These are phyloP conservation scores for Pestalotiopsis fici DNA, from an alignment of 2,329 filamentous ascomycete genomes.

Conservation along the genomic window DNA sequence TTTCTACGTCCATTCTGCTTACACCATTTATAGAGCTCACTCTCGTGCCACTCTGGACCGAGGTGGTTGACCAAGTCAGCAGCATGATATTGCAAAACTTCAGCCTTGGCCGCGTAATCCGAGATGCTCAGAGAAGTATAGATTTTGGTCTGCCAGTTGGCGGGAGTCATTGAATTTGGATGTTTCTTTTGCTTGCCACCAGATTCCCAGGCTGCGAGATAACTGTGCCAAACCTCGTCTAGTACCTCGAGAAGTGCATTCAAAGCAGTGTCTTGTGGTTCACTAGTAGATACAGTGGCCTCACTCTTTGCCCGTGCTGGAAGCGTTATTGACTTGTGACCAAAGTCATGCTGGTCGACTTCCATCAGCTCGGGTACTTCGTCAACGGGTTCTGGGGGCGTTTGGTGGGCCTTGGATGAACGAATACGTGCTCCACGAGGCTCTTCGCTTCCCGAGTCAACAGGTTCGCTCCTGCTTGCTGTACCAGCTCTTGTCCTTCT, in stretches of 20 bases:
- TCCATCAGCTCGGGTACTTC: constrained; percentile 1
- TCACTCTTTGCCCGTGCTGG: constrained; percentile 1
- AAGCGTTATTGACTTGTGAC: background rate
- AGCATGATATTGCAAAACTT: constrained; percentile 47
- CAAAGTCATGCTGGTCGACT: constrained; percentile 11
- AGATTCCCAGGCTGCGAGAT: constrained; percentile 24
- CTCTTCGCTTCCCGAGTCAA: constrained; percentile 8
- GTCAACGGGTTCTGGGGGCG: background rate
- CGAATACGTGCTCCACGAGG: constrained; percentile 4
- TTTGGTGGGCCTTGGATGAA: background rate
- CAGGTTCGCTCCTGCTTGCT: background rate
- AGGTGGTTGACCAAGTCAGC: constrained; percentile 32
- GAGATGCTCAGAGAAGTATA: constrained; percentile 43
- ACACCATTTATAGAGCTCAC: constrained; percentile 28
- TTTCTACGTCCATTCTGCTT: constrained; percentile 26
- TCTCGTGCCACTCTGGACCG: constrained; percentile 30
- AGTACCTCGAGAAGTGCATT: constrained; percentile 20
- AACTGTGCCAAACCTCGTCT: constrained; percentile 22
- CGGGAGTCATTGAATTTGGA: constrained; percentile 24
- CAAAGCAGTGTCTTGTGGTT: constrained; percentile 9
- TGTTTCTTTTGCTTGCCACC: constrained; percentile 28
- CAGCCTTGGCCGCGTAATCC: constrained; percentile 31
- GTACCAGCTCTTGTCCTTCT: constrained; percentile 4
- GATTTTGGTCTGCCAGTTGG: constrained; percentile 27
- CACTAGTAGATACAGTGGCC: background rate